These are phyloP conservation scores for Pedinophyceae sp. DNA, from an alignment of 139 green algal genomes.

Conservation along the genomic window DNA sequence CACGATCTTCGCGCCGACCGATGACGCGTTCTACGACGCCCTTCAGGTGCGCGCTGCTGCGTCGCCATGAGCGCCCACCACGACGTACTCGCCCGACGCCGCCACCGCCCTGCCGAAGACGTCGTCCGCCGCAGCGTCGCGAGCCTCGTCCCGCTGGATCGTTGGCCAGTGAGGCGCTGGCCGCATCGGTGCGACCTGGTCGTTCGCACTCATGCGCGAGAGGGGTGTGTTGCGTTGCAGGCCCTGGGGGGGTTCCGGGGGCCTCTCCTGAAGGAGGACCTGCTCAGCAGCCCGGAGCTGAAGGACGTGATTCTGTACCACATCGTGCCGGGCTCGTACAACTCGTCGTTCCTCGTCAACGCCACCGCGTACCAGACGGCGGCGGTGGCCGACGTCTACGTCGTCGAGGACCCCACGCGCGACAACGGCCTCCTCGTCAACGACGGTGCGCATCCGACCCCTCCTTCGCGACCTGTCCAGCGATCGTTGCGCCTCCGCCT, in stretches of 20 bases:
- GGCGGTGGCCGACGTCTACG: constrained; percentile 31
- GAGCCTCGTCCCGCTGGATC: too few relatives aligned
- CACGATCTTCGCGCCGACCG: constrained; percentile 14
- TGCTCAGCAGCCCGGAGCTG: constrained; percentile 33
- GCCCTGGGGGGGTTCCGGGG: not conserved
- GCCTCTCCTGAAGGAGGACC: constrained; percentile 19
- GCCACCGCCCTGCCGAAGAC: too few relatives aligned
- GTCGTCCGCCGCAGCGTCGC: too few relatives aligned
- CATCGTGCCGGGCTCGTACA: constrained; percentile 34
- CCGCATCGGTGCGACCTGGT: too few relatives aligned
- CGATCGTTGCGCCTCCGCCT: not conserved
- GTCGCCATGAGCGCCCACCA: too few relatives aligned
- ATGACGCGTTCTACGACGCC: not conserved
- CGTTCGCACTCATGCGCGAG: too few relatives aligned
- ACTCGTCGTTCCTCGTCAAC: constrained; percentile 33
- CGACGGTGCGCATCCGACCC: not conserved
- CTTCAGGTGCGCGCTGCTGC: too few relatives aligned
- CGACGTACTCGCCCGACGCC: too few relatives aligned
- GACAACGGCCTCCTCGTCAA: too few relatives aligned
- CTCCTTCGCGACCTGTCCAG: not conserved
- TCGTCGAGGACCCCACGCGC: constrained; percentile 34
- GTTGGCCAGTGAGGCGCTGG: too few relatives aligned
- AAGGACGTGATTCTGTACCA: constrained; percentile 47
- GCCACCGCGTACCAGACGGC: constrained; percentile 38
- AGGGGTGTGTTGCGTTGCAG: too few relatives aligned